phyloP scores from a whole-genome alignment of 306 rosid genomes.

The Cyclanthera cordifolia region DNA sequence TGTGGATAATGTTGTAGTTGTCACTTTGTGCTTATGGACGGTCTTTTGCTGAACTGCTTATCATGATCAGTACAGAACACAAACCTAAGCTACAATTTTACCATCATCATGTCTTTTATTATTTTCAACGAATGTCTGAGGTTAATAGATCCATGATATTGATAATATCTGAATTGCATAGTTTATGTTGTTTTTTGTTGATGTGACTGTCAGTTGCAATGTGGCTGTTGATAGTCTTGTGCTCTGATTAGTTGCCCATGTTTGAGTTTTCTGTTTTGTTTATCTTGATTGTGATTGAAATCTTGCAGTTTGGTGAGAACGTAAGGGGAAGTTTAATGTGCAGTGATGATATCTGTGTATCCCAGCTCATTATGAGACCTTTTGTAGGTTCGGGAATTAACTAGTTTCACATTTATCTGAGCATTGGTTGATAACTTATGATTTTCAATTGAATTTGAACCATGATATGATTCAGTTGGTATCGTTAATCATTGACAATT shows the following conservation, averaged over 20 bases:
- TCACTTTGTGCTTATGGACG: constrained; percentile 3
- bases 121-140: neutral
- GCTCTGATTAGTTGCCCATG: neutral
- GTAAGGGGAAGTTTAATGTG: too few relatives aligned
- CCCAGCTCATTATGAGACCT: too few relatives aligned
- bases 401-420: too few relatives aligned
- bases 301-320: too few relatives aligned
- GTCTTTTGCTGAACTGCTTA: neutral
- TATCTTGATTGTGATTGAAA: too few relatives aligned
- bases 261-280: too few relatives aligned
- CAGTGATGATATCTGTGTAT: too few relatives aligned
- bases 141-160: neutral
- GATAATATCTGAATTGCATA: neutral
- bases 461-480: too few relatives aligned
- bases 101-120: neutral
- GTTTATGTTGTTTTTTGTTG: neutral
- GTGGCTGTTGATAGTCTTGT: neutral
- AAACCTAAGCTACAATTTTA: neutral
- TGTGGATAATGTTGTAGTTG: neutral
- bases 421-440: too few relatives aligned
- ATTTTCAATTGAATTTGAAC: too few relatives aligned
- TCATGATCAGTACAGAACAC: neutral
- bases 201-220: neutral
- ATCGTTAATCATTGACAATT: too few relatives aligned
- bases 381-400: too few relatives aligned